phyloP scores from a whole-genome alignment of 2,329 filamentous ascomycete genomes.

The Didymella lethalis region DNA sequence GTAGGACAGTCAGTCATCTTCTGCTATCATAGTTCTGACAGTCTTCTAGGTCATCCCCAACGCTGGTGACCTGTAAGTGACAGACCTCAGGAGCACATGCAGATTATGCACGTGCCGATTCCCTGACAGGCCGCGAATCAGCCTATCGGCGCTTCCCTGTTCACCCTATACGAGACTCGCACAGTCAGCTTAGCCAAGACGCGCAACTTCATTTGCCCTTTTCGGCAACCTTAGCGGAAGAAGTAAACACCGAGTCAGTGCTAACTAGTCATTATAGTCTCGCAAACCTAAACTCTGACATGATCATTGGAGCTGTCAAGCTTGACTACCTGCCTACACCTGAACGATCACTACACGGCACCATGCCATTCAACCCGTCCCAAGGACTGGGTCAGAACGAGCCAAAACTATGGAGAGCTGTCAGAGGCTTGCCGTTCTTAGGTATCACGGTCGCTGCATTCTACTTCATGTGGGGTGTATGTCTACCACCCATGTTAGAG shows the following conservation, averaged over 20 bases:
- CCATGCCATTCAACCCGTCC: conserved; percentile 27
- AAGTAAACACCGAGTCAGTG: background rate
- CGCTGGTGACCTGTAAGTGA: conserved; percentile 24
- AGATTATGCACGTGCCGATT: background rate
- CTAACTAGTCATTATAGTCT: conserved; percentile 13
- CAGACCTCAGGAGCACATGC: background rate
- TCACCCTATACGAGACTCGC: background rate
- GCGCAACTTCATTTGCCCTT: background rate
- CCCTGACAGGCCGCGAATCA: background rate
- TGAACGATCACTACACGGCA: conserved; percentile 21
- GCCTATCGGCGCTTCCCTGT: background rate
- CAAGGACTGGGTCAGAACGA: conserved; percentile 23
- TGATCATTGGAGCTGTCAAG: conserved; percentile 22
- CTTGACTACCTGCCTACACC: conserved; percentile 22
- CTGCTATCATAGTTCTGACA: background rate
- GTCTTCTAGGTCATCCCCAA: conserved; percentile 10
- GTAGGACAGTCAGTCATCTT: background rate
- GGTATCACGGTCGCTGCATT: conserved; percentile 17
- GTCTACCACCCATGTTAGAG: background rate
- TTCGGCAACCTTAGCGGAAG: background rate
- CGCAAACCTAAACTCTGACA: conserved; percentile 15
- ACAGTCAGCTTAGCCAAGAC: conserved; percentile 12
- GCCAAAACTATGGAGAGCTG: conserved; percentile 23
- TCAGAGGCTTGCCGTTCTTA: conserved; percentile 20
- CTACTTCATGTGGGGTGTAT: conserved; percentile 19